A percentile compares a stretch with the other conserved stretches of the same genome.
Conservation (phyloP, 805 yeast genomes). For the Huiozyma naganishii region DNA sequence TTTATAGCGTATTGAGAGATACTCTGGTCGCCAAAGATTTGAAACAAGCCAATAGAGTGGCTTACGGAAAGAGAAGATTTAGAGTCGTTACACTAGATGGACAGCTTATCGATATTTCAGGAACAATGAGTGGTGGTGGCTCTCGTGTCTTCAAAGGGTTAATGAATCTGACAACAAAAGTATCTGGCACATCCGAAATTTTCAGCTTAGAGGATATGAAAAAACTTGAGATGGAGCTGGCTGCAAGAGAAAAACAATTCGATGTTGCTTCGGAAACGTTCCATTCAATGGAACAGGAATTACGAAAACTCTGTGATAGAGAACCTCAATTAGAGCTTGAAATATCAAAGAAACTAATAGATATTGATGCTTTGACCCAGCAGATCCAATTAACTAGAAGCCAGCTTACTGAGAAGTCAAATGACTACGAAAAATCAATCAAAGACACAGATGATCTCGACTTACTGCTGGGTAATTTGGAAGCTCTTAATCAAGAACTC, state of each 20-base stretch:
- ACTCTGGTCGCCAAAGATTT: conserved; percentile 78
- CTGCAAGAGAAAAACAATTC: conserved; percentile 42
- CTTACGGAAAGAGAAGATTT: conserved; percentile 71
- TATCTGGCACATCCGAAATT: conserved; percentile 22
- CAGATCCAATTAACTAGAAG: conserved; percentile 41
- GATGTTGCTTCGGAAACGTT: conserved; percentile 40
- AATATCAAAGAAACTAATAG: conserved; percentile 49
- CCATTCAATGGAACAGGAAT: conserved; percentile 47
- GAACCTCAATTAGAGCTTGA: conserved; percentile 59
- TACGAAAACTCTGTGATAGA: conserved; percentile 49
- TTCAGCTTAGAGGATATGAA: conserved; percentile 46
- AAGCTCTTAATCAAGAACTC: conserved; percentile 32
- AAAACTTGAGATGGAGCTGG: conserved; percentile 41
- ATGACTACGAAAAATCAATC: conserved; percentile 2
- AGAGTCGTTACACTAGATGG: conserved; percentile 93
- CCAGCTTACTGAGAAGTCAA: conserved; percentile 32
- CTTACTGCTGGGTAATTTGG: conserved; percentile 16
- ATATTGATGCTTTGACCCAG: conserved; percentile 46
- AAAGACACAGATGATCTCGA: conserved; percentile 13
- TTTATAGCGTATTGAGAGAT: conserved; percentile 75
- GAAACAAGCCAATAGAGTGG: conserved; percentile 75
- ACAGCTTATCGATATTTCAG: conserved; percentile 80
- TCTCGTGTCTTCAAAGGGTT: conserved; percentile 57
- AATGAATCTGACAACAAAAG: conserved; percentile 42
- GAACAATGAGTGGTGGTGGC: conserved; percentile 98